Base-by-base conservation (phyloP, 805 yeast genomes). In the Candida anglica region DNA sequence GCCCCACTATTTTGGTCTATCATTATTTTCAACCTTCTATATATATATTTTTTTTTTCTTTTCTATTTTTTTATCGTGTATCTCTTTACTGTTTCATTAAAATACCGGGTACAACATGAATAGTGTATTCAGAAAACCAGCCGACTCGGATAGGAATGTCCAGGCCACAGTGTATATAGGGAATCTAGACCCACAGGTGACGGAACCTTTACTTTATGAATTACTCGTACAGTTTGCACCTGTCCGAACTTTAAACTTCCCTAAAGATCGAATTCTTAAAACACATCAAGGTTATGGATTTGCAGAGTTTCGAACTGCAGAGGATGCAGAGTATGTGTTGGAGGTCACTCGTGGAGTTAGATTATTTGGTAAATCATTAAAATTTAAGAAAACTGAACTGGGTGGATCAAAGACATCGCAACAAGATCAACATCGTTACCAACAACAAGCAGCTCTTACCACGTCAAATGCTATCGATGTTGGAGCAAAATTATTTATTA, bases 231-330 rank as follows among this genome's bases (percentile, higher is more conserved):
- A 93, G 55, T 80, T 86, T 27, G 88, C 91, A 0, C 95, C 96
- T 0, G 73, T 91, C 2, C 66, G 64, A 25, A 67, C 74, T 19
- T 71, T 93, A 4, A 72, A 81, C 40, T 65, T 93, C 42, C 97
- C 97, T 5, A 80, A 77, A 48, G 96, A 88, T 50, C 71, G 86
- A 41, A 67, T 88, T 3, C 58, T 77, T 19, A 75, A 75, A 39
- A 63, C 73, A 1, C 88, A 84, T 48, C 94, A 83, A 48, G 97
- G 97, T 4, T 91, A 69, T 61, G 97, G 95, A 7, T 91, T 93
- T 59, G 82, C 84, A 1, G 93, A 86, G 51, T 81, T 84, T 48
- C 58, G 63, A 32, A 62, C 67, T 11, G 58, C 61, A 2, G 65
- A 59, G 14, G 96, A 87, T 46, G 81, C 83, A 0, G 81, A 78